Base-by-base conservation (phyloP, 179 eudicot species). In the Actinidia chinensis region DNA sequence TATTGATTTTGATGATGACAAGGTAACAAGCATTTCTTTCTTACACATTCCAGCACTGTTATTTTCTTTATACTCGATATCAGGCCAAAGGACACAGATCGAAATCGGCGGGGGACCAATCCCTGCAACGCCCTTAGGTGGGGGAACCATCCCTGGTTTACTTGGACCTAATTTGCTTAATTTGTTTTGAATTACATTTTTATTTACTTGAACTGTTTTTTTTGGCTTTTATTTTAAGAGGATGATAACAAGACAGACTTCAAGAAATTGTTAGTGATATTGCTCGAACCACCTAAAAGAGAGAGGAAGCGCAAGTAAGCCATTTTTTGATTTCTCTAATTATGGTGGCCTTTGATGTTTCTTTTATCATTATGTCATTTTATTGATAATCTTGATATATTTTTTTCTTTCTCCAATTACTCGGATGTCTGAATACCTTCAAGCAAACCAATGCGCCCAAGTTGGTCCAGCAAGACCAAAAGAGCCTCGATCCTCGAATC, bases 371-470 rank as follows among this genome's bases (percentile, higher is more conserved):
- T 13, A 70, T 52, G 55, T 42, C 23, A 1, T 74, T n/a, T 61
- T 4, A 14, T 65, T 63, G 68, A 65, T 40, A 65, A 15, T 15
- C n/a, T n/a, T n/a, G n/a, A n/a, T 42, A 36, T 6, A 17, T 51
- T 78, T 17, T 51, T 18, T 59, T 75, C 76, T 71, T 6, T 72
- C 50, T 54, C 44, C 65, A 95, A 98, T 81, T 95, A 95, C 83
- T 95, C 99, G 5, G 99, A 95, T n/a, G 83, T 87, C 97, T 28
- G 99, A 95, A 78, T 95, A 95, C 82, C n/a, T 95, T 95, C 72
- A 95, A 95, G 92, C 99, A 95, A 87, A 92, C n/a, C 99, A 55
- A 86, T 95, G 97, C 98, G 99, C 67, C 99, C 92, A 87, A 87
- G 96, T n/a, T 94, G 99, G 98, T 79, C 99, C 98, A 43, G 85